Conservation (phyloP, 495 filamentous ascomycete genomes). For the Amorphotheca resinae region DNA sequence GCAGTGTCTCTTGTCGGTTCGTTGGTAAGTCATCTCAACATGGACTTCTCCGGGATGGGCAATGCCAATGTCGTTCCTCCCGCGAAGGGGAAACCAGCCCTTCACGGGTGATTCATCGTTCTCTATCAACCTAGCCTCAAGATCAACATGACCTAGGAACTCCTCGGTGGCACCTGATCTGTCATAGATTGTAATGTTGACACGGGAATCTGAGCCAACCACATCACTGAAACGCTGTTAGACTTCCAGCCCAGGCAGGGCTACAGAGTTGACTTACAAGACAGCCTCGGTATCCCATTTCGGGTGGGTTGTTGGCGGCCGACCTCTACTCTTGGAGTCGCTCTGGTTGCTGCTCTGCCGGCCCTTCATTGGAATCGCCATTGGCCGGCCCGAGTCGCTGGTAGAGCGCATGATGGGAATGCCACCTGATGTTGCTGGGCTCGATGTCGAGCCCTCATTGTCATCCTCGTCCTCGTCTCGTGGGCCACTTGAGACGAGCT, state of each 20-base stretch:
- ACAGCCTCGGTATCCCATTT: constrained; percentile 92
- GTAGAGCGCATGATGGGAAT: constrained; percentile 53
- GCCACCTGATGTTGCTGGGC: constrained; percentile 37
- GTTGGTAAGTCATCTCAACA: constrained; percentile 73
- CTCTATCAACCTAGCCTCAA: constrained; percentile 49
- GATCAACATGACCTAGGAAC: constrained; percentile 81
- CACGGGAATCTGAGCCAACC: constrained; percentile 77
- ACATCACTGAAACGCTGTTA: constrained; percentile 61
- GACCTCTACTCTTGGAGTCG: constrained; percentile 49
- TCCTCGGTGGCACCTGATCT: constrained; percentile 66
- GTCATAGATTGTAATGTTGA: constrained; percentile 92
- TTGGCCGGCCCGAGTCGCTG: constrained; percentile 66
- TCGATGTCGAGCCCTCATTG: constrained; percentile 29
- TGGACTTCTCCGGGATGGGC: constrained; percentile 81
- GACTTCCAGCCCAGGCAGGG: constrained; percentile 14
- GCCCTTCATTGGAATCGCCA: constrained; percentile 93
- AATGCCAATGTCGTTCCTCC: constrained; percentile 43
- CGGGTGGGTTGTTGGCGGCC: constrained; percentile 66
- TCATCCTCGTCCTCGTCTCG: constrained; percentile 40
- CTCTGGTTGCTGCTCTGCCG: constrained; percentile 92
- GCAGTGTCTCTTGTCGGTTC: constrained; percentile 83
- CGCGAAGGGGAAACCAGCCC: constrained; percentile 74
- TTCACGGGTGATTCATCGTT: constrained; percentile 59
- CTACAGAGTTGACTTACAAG: constrained; percentile 53
- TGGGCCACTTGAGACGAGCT: constrained; percentile 84